Evolutionary conservation across 192 early-diverging fungal species (phyloP).

Genomic region (Ambispora gerdemannii): DNA sequence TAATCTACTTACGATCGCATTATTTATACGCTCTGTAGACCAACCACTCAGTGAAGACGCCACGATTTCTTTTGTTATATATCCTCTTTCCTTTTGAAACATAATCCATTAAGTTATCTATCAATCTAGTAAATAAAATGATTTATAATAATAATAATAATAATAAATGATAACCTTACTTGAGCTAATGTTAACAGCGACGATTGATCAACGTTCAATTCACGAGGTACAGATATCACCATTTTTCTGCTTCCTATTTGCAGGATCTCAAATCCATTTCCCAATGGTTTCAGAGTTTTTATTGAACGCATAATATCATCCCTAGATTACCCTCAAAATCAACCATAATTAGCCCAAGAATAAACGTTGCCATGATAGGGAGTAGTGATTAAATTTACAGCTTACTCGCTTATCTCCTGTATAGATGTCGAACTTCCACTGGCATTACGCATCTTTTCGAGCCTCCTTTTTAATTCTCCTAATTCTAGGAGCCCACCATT

Average conservation of each 20-base stretch:
- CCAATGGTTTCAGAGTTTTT: constrained; percentile 81
- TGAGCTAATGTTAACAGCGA: constrained; percentile 70
- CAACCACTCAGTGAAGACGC: constrained; percentile 46
- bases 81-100: constrained; percentile 35
- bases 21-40: constrained; percentile 51
- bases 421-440: background rate
- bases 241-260: constrained; percentile 75
- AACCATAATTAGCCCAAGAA: too few species aligned
- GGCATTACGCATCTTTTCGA: constrained; percentile 66
- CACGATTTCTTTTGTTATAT: constrained; percentile 43
- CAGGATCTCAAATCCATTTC: constrained; percentile 84
- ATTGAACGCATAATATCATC: constrained; percentile 89
- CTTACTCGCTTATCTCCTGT: constrained; percentile 52
- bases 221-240: constrained; percentile 86
- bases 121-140: constrained; percentile 28
- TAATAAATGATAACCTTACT: constrained; percentile 34
- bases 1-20: constrained; percentile 50
- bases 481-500: constrained; percentile 94
- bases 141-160: constrained; percentile 1
- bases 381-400: too few species aligned
- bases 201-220: constrained; percentile 81
- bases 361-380: too few species aligned
- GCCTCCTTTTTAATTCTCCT: constrained; percentile 66
- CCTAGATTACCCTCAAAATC: constrained; percentile 39
- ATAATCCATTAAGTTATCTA: constrained; percentile 15